Percentiles rank a stretch among this genome's conserved stretches.
Evolutionary conservation across 306 rosid species (phyloP).

Genomic region (Quercus parvula): DNA sequence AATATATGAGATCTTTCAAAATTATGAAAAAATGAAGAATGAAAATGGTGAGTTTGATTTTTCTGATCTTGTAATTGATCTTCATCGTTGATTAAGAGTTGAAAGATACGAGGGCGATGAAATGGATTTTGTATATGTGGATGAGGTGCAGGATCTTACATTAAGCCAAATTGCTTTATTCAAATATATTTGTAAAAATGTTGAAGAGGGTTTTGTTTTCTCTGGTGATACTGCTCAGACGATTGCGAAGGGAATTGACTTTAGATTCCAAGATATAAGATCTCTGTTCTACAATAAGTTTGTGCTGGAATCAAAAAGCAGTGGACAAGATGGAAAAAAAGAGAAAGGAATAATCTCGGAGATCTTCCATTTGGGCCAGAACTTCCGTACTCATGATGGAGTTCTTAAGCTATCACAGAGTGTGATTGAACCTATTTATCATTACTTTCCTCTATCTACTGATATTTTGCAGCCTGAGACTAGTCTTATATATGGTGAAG

Average conservation of each 20-base stretch:
- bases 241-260: constrained; percentile 76
- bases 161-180: constrained; percentile 78
- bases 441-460: constrained; percentile 57
- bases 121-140: constrained; percentile 64
- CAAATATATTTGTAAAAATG: constrained; percentile 60
- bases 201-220: constrained; percentile 83
- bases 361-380: constrained; percentile 46
- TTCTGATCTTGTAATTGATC: constrained; percentile 67
- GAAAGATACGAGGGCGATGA: constrained; percentile 47
- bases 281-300: constrained; percentile 59
- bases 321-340: constrained; percentile 20
- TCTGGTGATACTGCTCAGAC: constrained; percentile 88
- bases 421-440: constrained; percentile 55
- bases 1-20: constrained; percentile 51
- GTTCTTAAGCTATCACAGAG: constrained; percentile 72
- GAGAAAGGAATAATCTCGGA: constrained; percentile 46
- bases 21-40: constrained; percentile 65
- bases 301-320: constrained; percentile 35
- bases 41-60: constrained; percentile 67
- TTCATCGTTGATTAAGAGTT: constrained; percentile 45
- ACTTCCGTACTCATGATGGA: constrained; percentile 76
- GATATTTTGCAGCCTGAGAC: constrained; percentile 72
- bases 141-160: constrained; percentile 83
- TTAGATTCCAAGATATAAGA: constrained; percentile 67
- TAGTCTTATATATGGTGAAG: constrained; percentile 65